Percentiles rank a stretch among this genome's conserved stretches.
Conservation (phyloP, 805 yeast species). For the Zygosaccharomyces rouxii region DNA sequence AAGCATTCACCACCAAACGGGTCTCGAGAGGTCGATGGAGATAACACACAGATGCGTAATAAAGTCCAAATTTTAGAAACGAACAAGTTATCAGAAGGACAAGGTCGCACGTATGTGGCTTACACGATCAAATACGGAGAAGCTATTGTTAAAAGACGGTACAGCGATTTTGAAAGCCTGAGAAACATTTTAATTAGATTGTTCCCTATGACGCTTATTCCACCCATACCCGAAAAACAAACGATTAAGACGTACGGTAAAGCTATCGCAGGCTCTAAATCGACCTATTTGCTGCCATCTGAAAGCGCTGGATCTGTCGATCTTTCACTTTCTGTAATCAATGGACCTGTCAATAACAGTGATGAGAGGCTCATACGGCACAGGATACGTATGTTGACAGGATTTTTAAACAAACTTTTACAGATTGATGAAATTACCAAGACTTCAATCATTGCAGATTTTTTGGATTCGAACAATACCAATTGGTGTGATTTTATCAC, state of each 20-base stretch:
- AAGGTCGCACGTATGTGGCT: constrained; percentile 45
- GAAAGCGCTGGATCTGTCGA: constrained; percentile 32
- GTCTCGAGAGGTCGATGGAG: constrained; percentile 16
- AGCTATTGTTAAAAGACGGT: constrained; percentile 67
- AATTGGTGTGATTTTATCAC: constrained; percentile 35
- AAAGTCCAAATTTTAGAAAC: constrained; percentile 31
- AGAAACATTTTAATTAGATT: constrained; percentile 63
- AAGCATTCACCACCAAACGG: constrained; percentile 15
- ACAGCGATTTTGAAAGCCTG: constrained; percentile 86
- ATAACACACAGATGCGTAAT: constrained; percentile 6
- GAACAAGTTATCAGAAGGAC: constrained; percentile 31
- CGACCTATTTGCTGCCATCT: constrained; percentile 29
- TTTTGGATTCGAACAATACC: constrained; percentile 32
- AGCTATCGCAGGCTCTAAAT: constrained; percentile 29
- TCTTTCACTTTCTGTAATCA: constrained; percentile 30
- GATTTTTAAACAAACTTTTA: constrained; percentile 32
- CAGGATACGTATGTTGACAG: constrained; percentile 33
- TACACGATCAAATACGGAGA: constrained; percentile 63
- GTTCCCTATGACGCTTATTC: constrained; percentile 78
- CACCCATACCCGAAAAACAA: constrained; percentile 92
- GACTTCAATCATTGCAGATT: constrained; percentile 32
- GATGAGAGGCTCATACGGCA: constrained; percentile 36
- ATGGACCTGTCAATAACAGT: constrained; percentile 27
- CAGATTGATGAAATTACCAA: constrained; percentile 27
- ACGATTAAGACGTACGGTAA: constrained; percentile 33